Percentiles rank a stretch among this genome's conserved stretches.
Conservation (phyloP, 345 rosid species). For the Fremontodendron californicum region DNA sequence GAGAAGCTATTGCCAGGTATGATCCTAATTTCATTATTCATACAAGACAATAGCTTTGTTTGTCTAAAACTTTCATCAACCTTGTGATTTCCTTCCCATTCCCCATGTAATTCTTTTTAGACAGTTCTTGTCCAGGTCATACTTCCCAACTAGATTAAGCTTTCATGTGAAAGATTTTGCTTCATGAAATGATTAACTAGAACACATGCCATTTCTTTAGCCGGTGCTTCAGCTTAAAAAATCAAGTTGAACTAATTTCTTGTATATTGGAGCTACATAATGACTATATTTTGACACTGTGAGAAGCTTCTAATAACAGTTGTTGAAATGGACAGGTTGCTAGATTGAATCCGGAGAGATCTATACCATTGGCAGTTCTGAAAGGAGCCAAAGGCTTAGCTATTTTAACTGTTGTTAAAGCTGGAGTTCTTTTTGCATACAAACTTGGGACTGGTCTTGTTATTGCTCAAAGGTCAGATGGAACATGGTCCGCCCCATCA, state of each 20-base stretch:
- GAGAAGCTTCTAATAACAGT: background rate
- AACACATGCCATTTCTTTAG: background rate
- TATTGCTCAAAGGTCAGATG: constrained; percentile 70
- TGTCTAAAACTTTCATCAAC: background rate
- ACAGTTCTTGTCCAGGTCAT: background rate
- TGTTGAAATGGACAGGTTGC: constrained; percentile 50
- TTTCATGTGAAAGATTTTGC: background rate
- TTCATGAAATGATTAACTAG: background rate
- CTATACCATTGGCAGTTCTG: constrained; percentile 77
- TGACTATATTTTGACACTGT: background rate
- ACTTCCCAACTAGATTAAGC: background rate
- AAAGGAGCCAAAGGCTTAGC: constrained; percentile 84
- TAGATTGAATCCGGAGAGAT: constrained; percentile 71
- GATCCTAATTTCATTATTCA: constrained; percentile 7
- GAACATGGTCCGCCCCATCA: constrained; percentile 99
- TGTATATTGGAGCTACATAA: background rate
- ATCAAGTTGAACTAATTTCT: background rate
- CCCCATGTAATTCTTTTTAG: background rate
- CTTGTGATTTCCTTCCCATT: background rate
- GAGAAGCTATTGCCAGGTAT: constrained; percentile 72
- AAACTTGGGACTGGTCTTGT: constrained; percentile 89
- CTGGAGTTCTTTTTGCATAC: constrained; percentile 71
- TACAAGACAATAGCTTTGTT: background rate
- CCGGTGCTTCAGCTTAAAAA: background rate
- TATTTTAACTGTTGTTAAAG: constrained; percentile 88